Base-by-base conservation (phyloP, 129 eudicot genomes). In the Chrysanthemum makinoi region DNA sequence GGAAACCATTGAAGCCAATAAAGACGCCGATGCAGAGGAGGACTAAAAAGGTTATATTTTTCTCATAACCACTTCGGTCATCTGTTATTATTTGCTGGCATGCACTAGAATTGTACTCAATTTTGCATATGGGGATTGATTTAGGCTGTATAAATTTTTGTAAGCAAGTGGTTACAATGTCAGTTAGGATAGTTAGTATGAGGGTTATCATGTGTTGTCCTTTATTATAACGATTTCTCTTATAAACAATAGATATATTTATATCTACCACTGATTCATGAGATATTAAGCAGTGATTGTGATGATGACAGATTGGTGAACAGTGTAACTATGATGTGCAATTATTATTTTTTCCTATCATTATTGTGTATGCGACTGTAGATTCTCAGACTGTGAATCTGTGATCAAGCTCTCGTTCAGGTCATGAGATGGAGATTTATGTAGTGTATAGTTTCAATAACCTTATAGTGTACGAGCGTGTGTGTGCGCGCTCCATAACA, bases 31-130 rank as follows among this genome's bases (percentile, higher is more conserved):
- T 24, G 51, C 71, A 7, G 68, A 64, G 7, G 68, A 16, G 14
- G 73, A 68, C 33, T 87, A 83, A 48, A 55, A 71, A 83, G 73
- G 76, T 74, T 47, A 58, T 33, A 20, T 17, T 44, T 16, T 12
- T 67, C 12, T 47, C 59, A 12, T 14, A 19, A 35, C 57, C 12
- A 15, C 18, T 54, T 64, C n/a, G 57, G 57, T 57, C 65, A 74
- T 14, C 33, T 53, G 68, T 62, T 48, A 55, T 77, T 56, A 20
- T 72, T 61, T 30, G 71, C 69, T 51, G 49, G 58, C 39, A 22
- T 52, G 33, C 19, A 55, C 58, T 55, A 64, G 5, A 22, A 50
- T 16, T 59, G 73, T 26, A 12, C 54, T 26, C 54, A 28, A 17
- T 52, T 46, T 62, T 61, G 26, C 26, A 46, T 62, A 35, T 74